Evolutionary conservation across 306 rosid genomes (phyloP), one percentile per base, ranked within the genome.

Genomic region (Corylus americana): DNA sequence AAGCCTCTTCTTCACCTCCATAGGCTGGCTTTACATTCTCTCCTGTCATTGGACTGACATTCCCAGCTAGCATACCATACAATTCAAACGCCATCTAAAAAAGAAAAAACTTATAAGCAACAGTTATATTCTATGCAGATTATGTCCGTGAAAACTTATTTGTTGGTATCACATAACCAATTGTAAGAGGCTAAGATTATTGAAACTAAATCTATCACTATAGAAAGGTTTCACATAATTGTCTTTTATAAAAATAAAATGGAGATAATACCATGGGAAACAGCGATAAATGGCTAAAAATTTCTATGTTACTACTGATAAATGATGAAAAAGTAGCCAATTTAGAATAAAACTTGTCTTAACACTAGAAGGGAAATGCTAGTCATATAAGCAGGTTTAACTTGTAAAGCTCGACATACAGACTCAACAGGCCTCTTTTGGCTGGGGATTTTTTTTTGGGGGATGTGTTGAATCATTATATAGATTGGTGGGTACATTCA

Each of bases 11-110:
- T 86, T 91, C 98, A 76, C 98, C 98, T 74, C 98, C 98, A 88
- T 95, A 95, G 47, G 98, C 98, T 71, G 98, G 97, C 82, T 95
- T 92, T 74, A 95, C 88, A 81, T 93, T 95, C 84, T 95, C 98
- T 54, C 98, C 98, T 9, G 98, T 92, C 98, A 90, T 86, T 77
- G 98, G 98, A 86, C 98, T 95, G 35, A 95, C 97, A 80, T 92
- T 95, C 81, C 98, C 98, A 81, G 98, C 97, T 78, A 95, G 90
- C 97, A 95, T 95, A 64, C 98, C 98, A 79, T 95, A 95, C 91
- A 95, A 84, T 77, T 95, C 98, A 86, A 95, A 92, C 35, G 98
- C 98, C 98, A 95, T 95, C 98, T 95, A 79, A 81, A 85, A 62
- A 72, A 72, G 79, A 31, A 49, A 53, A 75, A 85, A 71, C 76